Percentiles rank a stretch among this genome's conserved stretches.
Conservation (phyloP, 2,329 filamentous ascomycete species). For the Pseudogymnoascus sp. region DNA sequence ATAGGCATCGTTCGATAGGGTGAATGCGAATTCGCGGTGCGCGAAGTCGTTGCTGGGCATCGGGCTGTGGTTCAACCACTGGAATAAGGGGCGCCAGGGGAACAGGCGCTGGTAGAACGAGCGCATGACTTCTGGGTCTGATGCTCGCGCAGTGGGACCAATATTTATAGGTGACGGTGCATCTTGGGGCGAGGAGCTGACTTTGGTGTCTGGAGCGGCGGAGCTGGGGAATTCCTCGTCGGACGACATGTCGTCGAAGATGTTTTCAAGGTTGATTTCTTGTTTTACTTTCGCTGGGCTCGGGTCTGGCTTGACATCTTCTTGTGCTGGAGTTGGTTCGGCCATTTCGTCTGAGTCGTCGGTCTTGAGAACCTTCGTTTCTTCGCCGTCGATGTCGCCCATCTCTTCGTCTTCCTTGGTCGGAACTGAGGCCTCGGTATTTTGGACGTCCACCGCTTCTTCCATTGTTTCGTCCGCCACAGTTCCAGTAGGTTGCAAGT, state of each 20-base stretch:
- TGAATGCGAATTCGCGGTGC: constrained; percentile 93
- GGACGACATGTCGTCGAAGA: constrained; percentile 51
- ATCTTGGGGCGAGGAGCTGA: constrained; percentile 37
- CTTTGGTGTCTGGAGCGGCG: constrained; percentile 30
- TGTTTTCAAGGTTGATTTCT: constrained; percentile 47
- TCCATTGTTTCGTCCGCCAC: neutral
- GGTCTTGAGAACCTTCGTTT: constrained; percentile 17
- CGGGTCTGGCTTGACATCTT: neutral
- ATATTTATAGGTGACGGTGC: constrained; percentile 35
- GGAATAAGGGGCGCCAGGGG: constrained; percentile 88
- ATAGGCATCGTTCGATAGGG: constrained; percentile 85
- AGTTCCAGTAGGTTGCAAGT: constrained; percentile 8
- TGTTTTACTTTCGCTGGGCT: constrained; percentile 29
- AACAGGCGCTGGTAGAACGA: constrained; percentile 95
- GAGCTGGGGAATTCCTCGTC: constrained; percentile 55
- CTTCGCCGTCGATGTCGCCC: constrained; percentile 28
- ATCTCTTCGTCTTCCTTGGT: constrained; percentile 36
- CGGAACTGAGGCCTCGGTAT: neutral
- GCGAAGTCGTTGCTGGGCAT: constrained; percentile 80
- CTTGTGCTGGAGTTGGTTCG: neutral
- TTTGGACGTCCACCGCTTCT: neutral
- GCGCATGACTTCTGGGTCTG: constrained; percentile 78
- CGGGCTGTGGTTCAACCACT: constrained; percentile 94
- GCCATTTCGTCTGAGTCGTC: neutral
- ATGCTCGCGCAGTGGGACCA: constrained; percentile 39